Percentiles rank a stretch among this genome's conserved stretches.
phyloP scores from a whole-genome alignment of 1,284 basidiomycete species.

The Mycosarcoma mackinlayi region DNA sequence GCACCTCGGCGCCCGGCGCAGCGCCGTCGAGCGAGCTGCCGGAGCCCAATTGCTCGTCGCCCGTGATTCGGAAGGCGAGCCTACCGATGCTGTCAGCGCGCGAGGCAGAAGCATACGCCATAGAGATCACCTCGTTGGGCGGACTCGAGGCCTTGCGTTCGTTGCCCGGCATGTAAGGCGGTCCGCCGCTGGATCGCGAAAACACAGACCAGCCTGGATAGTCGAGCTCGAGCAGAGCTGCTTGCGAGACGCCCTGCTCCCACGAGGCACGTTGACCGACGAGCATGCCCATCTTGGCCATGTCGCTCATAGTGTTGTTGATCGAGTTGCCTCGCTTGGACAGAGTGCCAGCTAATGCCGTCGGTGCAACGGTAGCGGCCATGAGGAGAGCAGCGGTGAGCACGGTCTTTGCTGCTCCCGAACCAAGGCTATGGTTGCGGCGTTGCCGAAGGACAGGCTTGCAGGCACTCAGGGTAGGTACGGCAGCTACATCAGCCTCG shows the following conservation, averaged over 20 bases:
- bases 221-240: constrained; percentile 62
- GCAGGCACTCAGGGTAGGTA: constrained; percentile 34
- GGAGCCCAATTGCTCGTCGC: constrained; percentile 50
- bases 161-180: constrained; percentile 43
- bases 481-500: constrained; percentile 25
- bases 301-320: constrained; percentile 57
- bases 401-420: constrained; percentile 12
- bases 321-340: constrained; percentile 24
- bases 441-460: constrained; percentile 36
- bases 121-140: constrained; percentile 47
- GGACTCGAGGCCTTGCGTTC: constrained; percentile 15
- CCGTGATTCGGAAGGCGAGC: constrained; percentile 59
- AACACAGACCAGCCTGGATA: constrained; percentile 58
- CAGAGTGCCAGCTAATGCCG: constrained; percentile 10
- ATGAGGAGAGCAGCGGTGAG: constrained; percentile 16
- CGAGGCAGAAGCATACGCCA: constrained; percentile 55
- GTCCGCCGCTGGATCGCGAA: constrained; percentile 40
- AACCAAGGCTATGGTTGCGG: constrained; percentile 11
- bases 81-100: constrained; percentile 57
- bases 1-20: constrained; percentile 56
- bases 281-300: constrained; percentile 54
- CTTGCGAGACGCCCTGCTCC: constrained; percentile 64
- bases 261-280: constrained; percentile 60
- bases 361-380: constrained; percentile 9
- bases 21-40: constrained; percentile 64